Evolutionary conservation across 1,139 yeast species (phyloP).

Genomic region (Diutina rugosa): DNA sequence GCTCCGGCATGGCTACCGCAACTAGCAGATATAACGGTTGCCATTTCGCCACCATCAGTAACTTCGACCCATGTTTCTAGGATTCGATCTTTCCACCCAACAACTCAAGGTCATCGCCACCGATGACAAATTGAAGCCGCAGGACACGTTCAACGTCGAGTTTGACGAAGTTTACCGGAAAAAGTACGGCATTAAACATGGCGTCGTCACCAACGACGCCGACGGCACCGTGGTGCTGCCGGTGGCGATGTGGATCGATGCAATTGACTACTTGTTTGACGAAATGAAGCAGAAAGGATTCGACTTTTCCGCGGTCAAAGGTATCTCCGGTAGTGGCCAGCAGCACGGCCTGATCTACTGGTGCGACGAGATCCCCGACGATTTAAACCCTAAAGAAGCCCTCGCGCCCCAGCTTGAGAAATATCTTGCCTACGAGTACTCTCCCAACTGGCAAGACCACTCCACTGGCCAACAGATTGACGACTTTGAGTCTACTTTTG

Average conservation of each 20-base stretch:
- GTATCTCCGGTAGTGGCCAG: conserved; percentile 80
- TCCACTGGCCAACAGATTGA: conserved; percentile 63
- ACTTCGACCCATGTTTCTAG: conserved; percentile 28
- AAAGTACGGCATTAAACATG: conserved; percentile 50
- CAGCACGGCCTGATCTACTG: conserved; percentile 89
- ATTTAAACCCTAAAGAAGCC: conserved; percentile 14
- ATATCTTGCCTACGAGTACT: conserved; percentile 49
- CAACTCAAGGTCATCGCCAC: conserved; percentile 71
- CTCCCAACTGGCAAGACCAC: conserved; percentile 95
- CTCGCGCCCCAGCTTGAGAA: conserved; percentile 11
- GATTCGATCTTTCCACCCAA: conserved; percentile 84
- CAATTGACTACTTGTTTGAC: conserved; percentile 53
- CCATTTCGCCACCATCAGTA: not conserved
- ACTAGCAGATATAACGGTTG: not conserved
- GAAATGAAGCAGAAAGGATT: conserved; percentile 39
- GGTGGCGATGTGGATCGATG: conserved; percentile 81
- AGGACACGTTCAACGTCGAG: conserved; percentile 50
- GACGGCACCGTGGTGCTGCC: conserved; percentile 63
- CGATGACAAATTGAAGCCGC: conserved; percentile 36
- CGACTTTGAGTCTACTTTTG: conserved; percentile 53
- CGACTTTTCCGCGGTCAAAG: conserved; percentile 49
- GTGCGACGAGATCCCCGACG: conserved; percentile 34
- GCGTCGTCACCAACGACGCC: conserved; percentile 44
- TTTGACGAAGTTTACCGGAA: conserved; percentile 53
- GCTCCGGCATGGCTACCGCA: not conserved